Conservation (phyloP, 495 filamentous ascomycete species). For the Penicillium verhagenii region DNA sequence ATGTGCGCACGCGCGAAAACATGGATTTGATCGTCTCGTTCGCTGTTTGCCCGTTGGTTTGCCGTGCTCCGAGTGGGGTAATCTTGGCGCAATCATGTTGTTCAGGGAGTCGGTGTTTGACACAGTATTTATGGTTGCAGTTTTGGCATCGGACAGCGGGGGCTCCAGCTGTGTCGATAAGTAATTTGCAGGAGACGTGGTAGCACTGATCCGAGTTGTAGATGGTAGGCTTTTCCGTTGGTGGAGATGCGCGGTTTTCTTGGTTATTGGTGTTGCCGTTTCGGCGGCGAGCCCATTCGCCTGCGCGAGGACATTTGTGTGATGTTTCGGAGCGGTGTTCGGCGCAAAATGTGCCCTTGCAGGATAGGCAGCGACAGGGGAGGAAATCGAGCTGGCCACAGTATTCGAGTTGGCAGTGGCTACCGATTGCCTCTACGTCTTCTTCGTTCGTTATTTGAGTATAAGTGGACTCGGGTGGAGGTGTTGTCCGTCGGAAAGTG, state of each 20-base stretch:
- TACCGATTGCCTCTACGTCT: conserved; percentile 81
- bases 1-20: conserved; percentile 61
- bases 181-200: conserved; percentile 73
- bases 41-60: conserved; percentile 21
- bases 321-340: conserved; percentile 88
- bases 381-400: conserved; percentile 96
- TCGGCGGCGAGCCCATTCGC: conserved; percentile 78
- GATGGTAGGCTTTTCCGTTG: conserved; percentile 54
- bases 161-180: conserved; percentile 74
- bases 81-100: conserved; percentile 82
- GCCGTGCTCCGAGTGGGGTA: conserved; percentile 61
- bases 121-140: conserved; percentile 86
- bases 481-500: conserved; percentile 21
- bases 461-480: conserved; percentile 32
- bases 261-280: conserved; percentile 32
- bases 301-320: conserved; percentile 77
- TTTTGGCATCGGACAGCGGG: conserved; percentile 76
- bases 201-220: conserved; percentile 71
- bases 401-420: conserved; percentile 86
- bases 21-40: conserved; percentile 57
- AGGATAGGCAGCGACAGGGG: conserved; percentile 91
- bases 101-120: conserved; percentile 84
- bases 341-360: conserved; percentile 82
- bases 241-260: conserved; percentile 20
- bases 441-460: conserved; percentile 64